phyloP scores from a whole-genome alignment of 2,329 filamentous ascomycete genomes.

The Colletotrichum sp. region DNA sequence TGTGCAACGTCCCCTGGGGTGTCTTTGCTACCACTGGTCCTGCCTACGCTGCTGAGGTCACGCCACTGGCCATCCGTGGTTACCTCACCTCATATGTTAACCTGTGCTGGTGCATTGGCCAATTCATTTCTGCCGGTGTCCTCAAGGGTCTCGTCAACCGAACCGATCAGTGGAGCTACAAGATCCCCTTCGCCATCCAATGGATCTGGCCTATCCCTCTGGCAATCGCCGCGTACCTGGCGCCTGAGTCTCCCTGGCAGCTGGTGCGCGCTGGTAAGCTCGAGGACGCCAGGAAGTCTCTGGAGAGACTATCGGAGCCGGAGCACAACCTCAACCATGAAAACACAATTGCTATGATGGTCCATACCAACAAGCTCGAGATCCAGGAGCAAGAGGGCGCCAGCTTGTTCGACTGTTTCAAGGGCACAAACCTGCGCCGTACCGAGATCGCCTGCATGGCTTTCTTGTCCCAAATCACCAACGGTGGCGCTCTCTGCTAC shows the following conservation, averaged over 20 bases:
- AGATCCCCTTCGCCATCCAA: constrained; percentile 44
- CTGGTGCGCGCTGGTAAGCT: constrained; percentile 36
- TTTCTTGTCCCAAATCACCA: constrained; percentile 45
- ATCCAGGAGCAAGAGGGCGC: constrained; percentile 41
- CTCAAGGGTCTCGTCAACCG: constrained; percentile 40
- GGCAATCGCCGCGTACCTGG: constrained; percentile 32
- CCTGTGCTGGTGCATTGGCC: constrained; percentile 47
- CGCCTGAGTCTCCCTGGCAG: constrained; percentile 42
- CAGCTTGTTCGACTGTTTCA: constrained; percentile 50
- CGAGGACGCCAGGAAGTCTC: constrained; percentile 32
- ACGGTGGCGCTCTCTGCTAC: constrained; percentile 44
- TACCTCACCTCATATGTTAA: constrained; percentile 49
- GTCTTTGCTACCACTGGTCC: constrained; percentile 49
- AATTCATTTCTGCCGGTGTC: constrained; percentile 45
- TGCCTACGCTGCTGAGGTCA: constrained; percentile 48
- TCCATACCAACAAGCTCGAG: constrained; percentile 51
- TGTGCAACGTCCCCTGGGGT: constrained; percentile 50
- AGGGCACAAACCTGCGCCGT: constrained; percentile 48
- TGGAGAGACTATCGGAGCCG: constrained; percentile 34
- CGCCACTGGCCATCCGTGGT: constrained; percentile 43
- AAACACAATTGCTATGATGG: constrained; percentile 43
- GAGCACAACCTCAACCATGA: constrained; percentile 37
- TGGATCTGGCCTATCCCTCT: constrained; percentile 42
- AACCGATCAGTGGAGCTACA: constrained; percentile 39
- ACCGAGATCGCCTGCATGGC: constrained; percentile 48